Percentiles rank a stretch among this genome's conserved stretches.
These are phyloP conservation scores for Chimonanthus praecox DNA, from an alignment of 164 flowering plant genomes.

Conservation along the genomic window DNA sequence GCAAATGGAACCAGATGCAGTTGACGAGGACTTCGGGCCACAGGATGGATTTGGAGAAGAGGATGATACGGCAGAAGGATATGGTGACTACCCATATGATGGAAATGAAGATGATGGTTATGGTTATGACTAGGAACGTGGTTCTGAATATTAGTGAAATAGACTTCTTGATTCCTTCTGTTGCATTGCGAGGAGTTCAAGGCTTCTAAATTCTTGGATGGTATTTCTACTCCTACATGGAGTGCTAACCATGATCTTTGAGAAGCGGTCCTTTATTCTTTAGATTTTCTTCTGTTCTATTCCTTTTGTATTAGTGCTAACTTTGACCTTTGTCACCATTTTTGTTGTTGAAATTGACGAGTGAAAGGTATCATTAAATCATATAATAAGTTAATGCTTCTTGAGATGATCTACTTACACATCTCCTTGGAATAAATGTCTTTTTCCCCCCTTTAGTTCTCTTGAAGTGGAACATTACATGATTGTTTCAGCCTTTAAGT, in stretches of 20 bases:
- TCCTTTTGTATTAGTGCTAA: not conserved
- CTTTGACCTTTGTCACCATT: too few species aligned
- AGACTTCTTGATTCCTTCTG: not conserved
- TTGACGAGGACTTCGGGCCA: conserved; percentile 2
- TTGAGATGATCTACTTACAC: too few species aligned
- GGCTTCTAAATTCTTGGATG: not conserved
- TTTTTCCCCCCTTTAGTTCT: too few species aligned
- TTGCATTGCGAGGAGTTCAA: not conserved
- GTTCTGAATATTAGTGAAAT: conserved; percentile 2
- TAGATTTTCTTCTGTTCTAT: not conserved
- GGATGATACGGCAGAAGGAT: conserved; percentile 6
- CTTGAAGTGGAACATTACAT: too few species aligned
- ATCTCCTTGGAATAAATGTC: too few species aligned
- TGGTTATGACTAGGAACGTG: conserved; percentile 15
- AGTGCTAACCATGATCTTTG: not conserved
- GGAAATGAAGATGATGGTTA: conserved; percentile 15
- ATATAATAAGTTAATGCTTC: too few species aligned
- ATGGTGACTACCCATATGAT: conserved; percentile 12
- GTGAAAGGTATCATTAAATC: too few species aligned
- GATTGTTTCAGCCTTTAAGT: too few species aligned
- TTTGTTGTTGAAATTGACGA: too few species aligned
- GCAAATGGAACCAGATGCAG: conserved; percentile 1
- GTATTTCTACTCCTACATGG: not conserved
- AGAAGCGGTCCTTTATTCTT: not conserved
- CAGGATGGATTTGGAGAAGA: conserved; percentile 20